These are phyloP conservation scores for Globisporangium barbulae DNA, from an alignment of 352 stramenopile genomes.

Conservation along the genomic window DNA sequence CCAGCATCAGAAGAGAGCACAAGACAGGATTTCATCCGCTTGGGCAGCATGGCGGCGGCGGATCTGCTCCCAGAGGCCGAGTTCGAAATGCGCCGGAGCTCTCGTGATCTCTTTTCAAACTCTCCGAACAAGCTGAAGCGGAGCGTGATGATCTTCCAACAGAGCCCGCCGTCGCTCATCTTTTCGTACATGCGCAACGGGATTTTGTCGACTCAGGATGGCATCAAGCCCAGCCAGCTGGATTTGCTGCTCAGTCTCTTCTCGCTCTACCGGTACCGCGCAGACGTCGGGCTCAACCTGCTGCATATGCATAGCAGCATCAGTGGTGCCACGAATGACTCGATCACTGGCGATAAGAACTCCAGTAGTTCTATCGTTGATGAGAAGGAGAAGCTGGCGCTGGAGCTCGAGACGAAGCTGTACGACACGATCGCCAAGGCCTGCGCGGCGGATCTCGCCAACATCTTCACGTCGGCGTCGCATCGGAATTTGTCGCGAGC, in stretches of 20 bases:
- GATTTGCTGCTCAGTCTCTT: constrained; percentile 81
- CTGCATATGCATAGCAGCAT: constrained; percentile 22
- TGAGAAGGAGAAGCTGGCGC: constrained; percentile 44
- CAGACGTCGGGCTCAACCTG: constrained; percentile 63
- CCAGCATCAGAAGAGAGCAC: neutral
- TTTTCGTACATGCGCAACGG: constrained; percentile 57
- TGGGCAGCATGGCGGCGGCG: constrained; percentile 34
- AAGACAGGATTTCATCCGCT: constrained; percentile 35
- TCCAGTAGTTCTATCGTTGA: constrained; percentile 17
- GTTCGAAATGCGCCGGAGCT: constrained; percentile 46
- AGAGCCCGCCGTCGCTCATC: constrained; percentile 72
- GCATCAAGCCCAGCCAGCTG: constrained; percentile 48
- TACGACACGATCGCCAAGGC: constrained; percentile 73
- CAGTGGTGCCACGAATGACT: neutral
- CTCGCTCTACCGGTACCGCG: constrained; percentile 83
- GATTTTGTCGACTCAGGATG: constrained; percentile 24
- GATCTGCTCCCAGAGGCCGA: constrained; percentile 51
- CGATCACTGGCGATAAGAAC: neutral
- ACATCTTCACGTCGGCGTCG: constrained; percentile 49
- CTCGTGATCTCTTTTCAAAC: neutral
- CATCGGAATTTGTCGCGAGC: constrained; percentile 60
- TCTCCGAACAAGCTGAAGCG: constrained; percentile 12
- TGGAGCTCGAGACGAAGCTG: constrained; percentile 70
- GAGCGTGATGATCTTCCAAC: constrained; percentile 66
- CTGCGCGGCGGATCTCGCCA: constrained; percentile 59